Conservation (phyloP, 306 rosid genomes). For the Dalbergia oliveri region DNA sequence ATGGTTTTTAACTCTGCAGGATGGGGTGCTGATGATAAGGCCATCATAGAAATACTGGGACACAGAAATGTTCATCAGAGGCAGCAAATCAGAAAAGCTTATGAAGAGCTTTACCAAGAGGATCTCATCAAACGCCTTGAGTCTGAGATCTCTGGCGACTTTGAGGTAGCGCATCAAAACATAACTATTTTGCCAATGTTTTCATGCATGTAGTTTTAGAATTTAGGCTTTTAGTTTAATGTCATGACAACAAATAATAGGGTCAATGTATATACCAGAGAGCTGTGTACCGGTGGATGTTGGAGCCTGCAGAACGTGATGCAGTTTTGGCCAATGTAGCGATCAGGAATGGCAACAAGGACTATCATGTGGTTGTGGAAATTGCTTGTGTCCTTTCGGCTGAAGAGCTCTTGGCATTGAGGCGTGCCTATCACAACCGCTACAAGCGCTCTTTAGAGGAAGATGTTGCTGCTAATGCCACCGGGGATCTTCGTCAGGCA, state of each 20-base stretch:
- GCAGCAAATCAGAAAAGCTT: slow-evolving; percentile 74
- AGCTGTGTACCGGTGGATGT: slow-evolving; percentile 79
- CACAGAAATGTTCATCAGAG: slow-evolving; percentile 76
- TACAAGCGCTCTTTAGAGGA: slow-evolving; percentile 87
- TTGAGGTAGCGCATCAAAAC: slow-evolving; percentile 62
- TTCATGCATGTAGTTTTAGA: neutral
- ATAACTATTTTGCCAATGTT: neutral
- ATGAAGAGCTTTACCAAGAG: slow-evolving; percentile 66
- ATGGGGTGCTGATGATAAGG: slow-evolving; percentile 87
- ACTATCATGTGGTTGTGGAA: slow-evolving; percentile 67
- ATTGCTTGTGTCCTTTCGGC: slow-evolving; percentile 64
- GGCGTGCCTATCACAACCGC: slow-evolving; percentile 78
- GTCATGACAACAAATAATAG: neutral
- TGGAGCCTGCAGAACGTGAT: slow-evolving; percentile 78
- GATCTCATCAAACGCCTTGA: slow-evolving; percentile 88
- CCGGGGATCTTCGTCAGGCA: slow-evolving; percentile 82
- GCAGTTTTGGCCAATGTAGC: slow-evolving; percentile 84
- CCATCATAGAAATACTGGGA: slow-evolving; percentile 63
- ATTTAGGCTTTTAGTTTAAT: neutral
- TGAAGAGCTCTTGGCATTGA: slow-evolving; percentile 72
- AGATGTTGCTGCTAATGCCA: slow-evolving; percentile 73
- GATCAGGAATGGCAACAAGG: slow-evolving; percentile 50
- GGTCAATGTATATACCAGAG: slow-evolving; percentile 44
- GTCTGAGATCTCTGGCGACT: slow-evolving; percentile 83
- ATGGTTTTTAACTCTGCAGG: slow-evolving; percentile 54